Conservation (phyloP, 176 grass and related monocot genomes). For the Paspalum vaginatum region DNA sequence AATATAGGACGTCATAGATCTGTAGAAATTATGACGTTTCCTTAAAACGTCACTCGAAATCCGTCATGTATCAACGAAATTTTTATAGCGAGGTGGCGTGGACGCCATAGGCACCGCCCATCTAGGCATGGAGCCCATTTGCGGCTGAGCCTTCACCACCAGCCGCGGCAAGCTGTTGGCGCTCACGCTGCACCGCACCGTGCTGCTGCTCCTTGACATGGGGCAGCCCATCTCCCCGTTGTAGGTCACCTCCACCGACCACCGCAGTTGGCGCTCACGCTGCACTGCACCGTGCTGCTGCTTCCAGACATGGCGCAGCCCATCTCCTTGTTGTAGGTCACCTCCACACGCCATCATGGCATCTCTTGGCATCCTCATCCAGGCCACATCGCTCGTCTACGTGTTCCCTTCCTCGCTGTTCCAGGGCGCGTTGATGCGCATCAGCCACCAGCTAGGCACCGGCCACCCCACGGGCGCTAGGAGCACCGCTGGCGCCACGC, state of each 20-base stretch:
- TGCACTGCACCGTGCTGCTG: constrained; percentile 81
- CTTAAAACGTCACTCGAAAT: too few relatives aligned
- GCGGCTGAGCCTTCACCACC: constrained; percentile 85
- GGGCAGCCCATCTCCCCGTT: constrained; percentile 64
- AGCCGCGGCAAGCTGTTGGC: constrained; percentile 61
- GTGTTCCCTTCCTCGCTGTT: constrained; percentile 85
- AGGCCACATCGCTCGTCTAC: constrained; percentile 87
- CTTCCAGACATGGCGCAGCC: too few relatives aligned
- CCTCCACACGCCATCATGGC: constrained; percentile 84
- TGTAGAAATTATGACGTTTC: too few relatives aligned
- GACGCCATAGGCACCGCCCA: too few relatives aligned
- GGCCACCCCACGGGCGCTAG: constrained; percentile 54
- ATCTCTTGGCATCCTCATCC: constrained; percentile 96
- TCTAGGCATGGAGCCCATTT: constrained; percentile 97
- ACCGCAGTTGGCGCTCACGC: constrained; percentile 58
- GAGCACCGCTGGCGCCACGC: constrained; percentile 51
- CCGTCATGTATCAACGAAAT: too few relatives aligned
- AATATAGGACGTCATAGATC: too few relatives aligned
- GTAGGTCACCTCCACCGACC: constrained; percentile 51
- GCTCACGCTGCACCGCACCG: constrained; percentile 75
- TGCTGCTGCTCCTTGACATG: constrained; percentile 68
- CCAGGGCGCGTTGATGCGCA: constrained; percentile 75
- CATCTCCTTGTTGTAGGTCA: too few relatives aligned
- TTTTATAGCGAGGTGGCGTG: too few relatives aligned
- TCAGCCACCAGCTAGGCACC: constrained; percentile 84